Base-by-base conservation (phyloP, 441 rosid species). In the Pelargonium myrrhifolium region DNA sequence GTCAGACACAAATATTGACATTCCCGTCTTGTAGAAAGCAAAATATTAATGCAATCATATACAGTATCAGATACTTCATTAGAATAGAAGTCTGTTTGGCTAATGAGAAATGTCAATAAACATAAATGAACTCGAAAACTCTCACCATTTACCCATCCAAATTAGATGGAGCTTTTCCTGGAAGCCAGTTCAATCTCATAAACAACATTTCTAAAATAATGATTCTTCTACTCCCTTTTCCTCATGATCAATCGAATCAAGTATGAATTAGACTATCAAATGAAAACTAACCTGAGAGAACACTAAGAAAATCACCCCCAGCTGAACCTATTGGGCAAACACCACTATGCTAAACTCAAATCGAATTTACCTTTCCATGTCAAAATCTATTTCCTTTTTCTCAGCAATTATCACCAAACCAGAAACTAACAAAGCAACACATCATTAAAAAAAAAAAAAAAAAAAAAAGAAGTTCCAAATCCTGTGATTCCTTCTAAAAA, bases 391-490 rank as follows among this genome's bases (percentile, higher is more conserved):
- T 20, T 17, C 58, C 1, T 51, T 15, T 20, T 21, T 51, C 21
- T 51, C 58, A 51, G 22, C 28, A 20, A 14, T 9, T 31, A 56
- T 28, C 26, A 22, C 62, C 7, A 3, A 56, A 56, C 10, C 31
- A 56, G 62, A 21, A 56, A 21, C 62, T 56, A 21, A 56, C 62
- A 56, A 56, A 21, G 4, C 26, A 56, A 56, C 62, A 56, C 14
- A 11, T 4, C 10, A 7, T 21, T 1, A 56, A 5, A 56, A 5
- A 10, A 20, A 21, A 17, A 3, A 56, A 4, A 9, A 18, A 20
- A 18, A 3, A 56, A 5, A n/a, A 17, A 8, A 17, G 20, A 20
- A 31, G 6, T 20, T 3, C 31, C 6, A 21, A 55, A 17, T 55
- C 26, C 61, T 49, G 8, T 4, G 37, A 31, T 17, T 49, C n/a